Conservation (phyloP, 768 basidiomycete species). For the Tremella yokohamensis region DNA sequence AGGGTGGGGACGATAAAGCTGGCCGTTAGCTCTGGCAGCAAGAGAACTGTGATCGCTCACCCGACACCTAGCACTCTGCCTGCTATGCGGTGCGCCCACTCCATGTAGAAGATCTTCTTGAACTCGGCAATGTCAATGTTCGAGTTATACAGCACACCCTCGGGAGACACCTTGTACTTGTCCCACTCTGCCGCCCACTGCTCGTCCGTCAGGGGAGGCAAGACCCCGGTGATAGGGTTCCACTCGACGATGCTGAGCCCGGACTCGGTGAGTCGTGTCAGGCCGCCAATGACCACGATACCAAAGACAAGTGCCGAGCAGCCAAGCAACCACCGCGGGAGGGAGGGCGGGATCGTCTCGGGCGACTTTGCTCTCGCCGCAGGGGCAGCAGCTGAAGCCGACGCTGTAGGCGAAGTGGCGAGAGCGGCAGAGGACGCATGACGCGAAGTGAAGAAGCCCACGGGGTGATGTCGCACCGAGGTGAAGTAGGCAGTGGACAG, state of each 20-base stretch:
- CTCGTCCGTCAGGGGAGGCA: conserved; percentile 71
- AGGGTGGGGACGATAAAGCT: conserved; percentile 77
- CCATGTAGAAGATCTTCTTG: conserved; percentile 96
- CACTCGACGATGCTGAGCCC: conserved; percentile 98
- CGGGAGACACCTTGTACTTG: conserved; percentile 87
- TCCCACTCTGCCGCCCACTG: conserved; percentile 86
- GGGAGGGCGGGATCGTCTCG: conserved; percentile 28
- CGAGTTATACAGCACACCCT: conserved; percentile 92
- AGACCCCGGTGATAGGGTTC: conserved; percentile 81
- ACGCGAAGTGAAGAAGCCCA: too few relatives aligned
- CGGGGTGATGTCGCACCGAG: too few relatives aligned
- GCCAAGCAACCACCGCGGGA: conserved; percentile 78
- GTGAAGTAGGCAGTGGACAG: too few relatives aligned
- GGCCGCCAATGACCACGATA: conserved; percentile 90
- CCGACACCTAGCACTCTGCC: conserved; percentile 63
- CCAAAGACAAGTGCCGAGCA: conserved; percentile 83
- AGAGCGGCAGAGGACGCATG: too few relatives aligned
- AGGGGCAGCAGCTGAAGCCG: too few relatives aligned
- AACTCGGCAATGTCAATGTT: conserved; percentile 83
- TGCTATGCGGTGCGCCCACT: conserved; percentile 92
- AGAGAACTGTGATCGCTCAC: conserved; percentile 28
- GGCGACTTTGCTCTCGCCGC: neutral
- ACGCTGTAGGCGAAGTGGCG: too few relatives aligned
- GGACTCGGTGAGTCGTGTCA: conserved; percentile 94
- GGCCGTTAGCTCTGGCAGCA: conserved; percentile 28